Evolutionary conservation across 441 rosid species (phyloP).

Genomic region (Pelargonium cotyledonis): DNA sequence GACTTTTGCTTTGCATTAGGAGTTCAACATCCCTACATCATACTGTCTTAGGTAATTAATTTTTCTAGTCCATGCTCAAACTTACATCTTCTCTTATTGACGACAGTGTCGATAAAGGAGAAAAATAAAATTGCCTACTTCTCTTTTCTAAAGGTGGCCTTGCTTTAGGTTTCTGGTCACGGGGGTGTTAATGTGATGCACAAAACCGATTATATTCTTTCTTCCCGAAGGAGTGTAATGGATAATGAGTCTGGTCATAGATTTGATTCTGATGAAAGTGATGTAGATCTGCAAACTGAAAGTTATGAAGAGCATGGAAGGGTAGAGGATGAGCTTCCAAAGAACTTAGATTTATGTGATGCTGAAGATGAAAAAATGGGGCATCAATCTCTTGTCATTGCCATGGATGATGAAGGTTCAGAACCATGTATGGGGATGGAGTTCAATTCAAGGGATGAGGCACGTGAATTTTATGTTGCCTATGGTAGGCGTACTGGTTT

Average conservation of each 20-base stretch:
- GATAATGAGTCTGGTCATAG: constrained; percentile 15
- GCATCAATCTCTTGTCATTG: not conserved
- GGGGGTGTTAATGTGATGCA: not conserved
- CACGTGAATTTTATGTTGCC: constrained; percentile 12
- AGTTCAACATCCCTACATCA: not conserved
- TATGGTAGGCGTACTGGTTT: constrained; percentile 18
- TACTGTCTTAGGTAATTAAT: not conserved
- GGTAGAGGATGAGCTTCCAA: constrained; percentile 10
- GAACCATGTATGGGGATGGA: constrained; percentile 12
- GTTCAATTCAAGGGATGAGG: constrained; percentile 13
- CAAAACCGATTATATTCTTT: not conserved
- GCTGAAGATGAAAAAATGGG: constrained; percentile 9
- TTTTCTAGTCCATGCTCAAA: not conserved
- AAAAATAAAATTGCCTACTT: not conserved
- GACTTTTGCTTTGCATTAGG: not conserved
- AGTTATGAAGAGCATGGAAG: constrained; percentile 12
- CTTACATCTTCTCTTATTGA: not conserved
- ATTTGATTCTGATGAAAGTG: constrained; percentile 23
- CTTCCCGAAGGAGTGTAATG: constrained; percentile 15
- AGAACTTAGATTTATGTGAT: constrained; percentile 7
- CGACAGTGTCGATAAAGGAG: not conserved
- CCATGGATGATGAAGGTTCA: not conserved
- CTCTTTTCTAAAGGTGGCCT: not conserved
- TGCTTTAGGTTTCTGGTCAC: not conserved
- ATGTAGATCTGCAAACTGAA: constrained; percentile 21